phyloP scores from a whole-genome alignment of 352 stramenopile genomes.

The Nothophytophthora sp. region DNA sequence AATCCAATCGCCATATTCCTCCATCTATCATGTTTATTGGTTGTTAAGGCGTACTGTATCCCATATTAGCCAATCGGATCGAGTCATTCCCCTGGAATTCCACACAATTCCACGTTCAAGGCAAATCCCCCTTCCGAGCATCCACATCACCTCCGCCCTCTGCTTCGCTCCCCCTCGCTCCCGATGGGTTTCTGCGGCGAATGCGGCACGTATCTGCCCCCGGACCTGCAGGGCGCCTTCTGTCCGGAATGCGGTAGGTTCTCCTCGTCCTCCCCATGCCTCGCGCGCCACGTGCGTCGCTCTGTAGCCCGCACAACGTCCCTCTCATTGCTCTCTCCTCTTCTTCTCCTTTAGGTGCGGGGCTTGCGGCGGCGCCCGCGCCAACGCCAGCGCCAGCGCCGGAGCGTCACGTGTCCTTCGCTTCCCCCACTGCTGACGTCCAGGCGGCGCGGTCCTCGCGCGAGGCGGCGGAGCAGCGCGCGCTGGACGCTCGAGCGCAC shows the following conservation, averaged over 20 bases:
- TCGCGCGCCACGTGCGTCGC: background rate
- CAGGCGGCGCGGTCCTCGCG: conserved; percentile 33
- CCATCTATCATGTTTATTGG: no score
- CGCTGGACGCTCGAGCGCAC: conserved; percentile 37
- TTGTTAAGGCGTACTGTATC: no score
- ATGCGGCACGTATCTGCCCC: conserved; percentile 64
- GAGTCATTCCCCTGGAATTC: no score
- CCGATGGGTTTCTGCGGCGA: conserved; percentile 85
- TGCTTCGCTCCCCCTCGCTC: background rate
- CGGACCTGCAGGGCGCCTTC: conserved; percentile 60
- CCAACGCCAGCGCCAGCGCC: conserved; percentile 5
- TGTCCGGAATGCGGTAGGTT: conserved; percentile 76
- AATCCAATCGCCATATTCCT: no score
- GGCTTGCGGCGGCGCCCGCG: conserved; percentile 18
- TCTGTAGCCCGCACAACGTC: conserved; percentile 2
- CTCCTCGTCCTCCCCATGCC: conserved; percentile 1
- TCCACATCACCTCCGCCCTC: background rate
- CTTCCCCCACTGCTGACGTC: conserved; percentile 11
- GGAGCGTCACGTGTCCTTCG: conserved; percentile 21
- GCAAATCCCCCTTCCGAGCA: conserved; percentile 3
- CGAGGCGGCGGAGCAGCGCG: conserved; percentile 52
- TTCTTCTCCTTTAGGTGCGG: conserved; percentile 15
- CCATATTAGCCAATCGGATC: no score
- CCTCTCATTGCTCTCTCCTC: conserved; percentile 5
- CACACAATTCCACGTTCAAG: no score